Evolutionary conservation across 2,329 filamentous ascomycete genomes (phyloP).

Genomic region (Microdochium bolleyi): DNA sequence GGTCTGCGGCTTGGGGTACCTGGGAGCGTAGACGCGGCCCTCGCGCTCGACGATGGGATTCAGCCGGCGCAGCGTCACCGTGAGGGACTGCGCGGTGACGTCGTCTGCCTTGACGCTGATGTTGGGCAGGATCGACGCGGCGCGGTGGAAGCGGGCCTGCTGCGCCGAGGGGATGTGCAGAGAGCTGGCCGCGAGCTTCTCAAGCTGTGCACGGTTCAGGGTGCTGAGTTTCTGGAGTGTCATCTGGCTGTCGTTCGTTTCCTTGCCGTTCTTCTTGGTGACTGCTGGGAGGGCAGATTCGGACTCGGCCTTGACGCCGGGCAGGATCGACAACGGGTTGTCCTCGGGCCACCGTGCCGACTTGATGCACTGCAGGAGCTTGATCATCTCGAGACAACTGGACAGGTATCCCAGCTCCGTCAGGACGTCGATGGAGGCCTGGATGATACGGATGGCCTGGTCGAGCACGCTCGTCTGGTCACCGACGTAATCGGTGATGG

Average conservation of each 20-base stretch:
- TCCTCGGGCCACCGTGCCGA: constrained; percentile 86
- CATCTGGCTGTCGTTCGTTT: constrained; percentile 24
- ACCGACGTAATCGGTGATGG: constrained; percentile 94
- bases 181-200: constrained; percentile 33
- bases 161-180: constrained; percentile 39
- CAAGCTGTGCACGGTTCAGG: constrained; percentile 10
- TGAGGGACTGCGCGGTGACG: constrained; percentile 55
- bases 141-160: constrained; percentile 45
- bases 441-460: constrained; percentile 93
- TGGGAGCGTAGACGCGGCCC: constrained; percentile 74
- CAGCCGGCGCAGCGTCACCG: constrained; percentile 54
- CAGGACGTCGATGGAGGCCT: constrained; percentile 88
- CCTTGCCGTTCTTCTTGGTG: constrained; percentile 11
- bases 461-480: constrained; percentile 87
- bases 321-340: constrained; percentile 69
- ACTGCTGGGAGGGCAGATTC: neutral
- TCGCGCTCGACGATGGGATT: constrained; percentile 61
- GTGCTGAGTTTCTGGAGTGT: constrained; percentile 30
- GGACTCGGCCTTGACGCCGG: constrained; percentile 50
- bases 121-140: constrained; percentile 60
- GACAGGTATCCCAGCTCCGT: constrained; percentile 80
- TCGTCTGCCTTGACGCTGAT: constrained; percentile 54
- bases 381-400: constrained; percentile 74
- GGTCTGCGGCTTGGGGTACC: constrained; percentile 88
- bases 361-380: constrained; percentile 85